Conservation (phyloP, 2,329 filamentous ascomycete genomes). For the Allantophomopsis lycopodina region DNA sequence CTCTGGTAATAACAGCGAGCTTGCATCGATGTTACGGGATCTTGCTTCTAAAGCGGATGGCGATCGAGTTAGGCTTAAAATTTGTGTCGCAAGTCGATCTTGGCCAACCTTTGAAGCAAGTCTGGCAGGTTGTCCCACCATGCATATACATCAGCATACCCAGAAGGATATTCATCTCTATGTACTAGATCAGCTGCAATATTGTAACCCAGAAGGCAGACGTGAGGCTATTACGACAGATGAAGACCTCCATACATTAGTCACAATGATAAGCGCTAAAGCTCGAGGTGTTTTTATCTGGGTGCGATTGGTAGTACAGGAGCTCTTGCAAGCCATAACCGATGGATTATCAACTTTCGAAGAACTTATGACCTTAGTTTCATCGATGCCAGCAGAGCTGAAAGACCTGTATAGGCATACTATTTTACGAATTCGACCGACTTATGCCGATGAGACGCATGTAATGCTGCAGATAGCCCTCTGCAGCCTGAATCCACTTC, state of each 20-base stretch:
- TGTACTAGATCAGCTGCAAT: conserved; percentile 1
- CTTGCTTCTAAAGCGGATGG: not conserved
- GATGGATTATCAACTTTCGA: conserved; percentile 6
- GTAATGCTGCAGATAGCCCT: conserved; percentile 10
- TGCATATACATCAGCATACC: conserved; percentile 12
- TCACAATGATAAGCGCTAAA: conserved; percentile 4
- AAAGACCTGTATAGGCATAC: conserved; percentile 7
- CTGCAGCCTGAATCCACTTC: conserved; percentile 4
- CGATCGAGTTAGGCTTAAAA: conserved; percentile 5
- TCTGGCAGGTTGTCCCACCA: conserved; percentile 5
- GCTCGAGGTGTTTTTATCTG: conserved; percentile 13
- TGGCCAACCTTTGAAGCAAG: conserved; percentile 13
- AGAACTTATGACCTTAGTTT: not conserved
- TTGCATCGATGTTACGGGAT: not conserved
- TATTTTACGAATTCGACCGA: conserved; percentile 4
- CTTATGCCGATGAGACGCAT: conserved; percentile 7
- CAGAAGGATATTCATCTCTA: conserved; percentile 10
- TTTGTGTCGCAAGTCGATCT: conserved; percentile 12
- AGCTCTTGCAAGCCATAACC: conserved; percentile 4
- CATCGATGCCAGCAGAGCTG: conserved; percentile 7
- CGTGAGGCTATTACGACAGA: too few species aligned
- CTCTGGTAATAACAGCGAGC: conserved; percentile 5
- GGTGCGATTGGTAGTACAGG: conserved; percentile 8
- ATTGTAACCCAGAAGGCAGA: too few species aligned
- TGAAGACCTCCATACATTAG: conserved; percentile 1